Conservation (phyloP, 2,329 filamentous ascomycete species). For the Plenodomus lindquistii region DNA sequence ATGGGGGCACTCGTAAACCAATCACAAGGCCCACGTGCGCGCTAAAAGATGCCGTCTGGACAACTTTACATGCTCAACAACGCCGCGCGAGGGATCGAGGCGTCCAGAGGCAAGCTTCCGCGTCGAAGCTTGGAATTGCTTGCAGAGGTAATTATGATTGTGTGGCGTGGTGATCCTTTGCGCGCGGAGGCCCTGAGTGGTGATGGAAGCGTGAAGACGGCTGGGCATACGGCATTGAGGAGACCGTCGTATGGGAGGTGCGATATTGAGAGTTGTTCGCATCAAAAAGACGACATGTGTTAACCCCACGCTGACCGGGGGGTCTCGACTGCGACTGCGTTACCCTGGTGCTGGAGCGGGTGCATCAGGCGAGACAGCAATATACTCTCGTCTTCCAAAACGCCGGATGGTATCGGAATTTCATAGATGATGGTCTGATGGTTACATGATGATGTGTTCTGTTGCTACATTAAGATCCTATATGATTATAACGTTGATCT, state of each 20-base stretch:
- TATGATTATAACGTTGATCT: no score
- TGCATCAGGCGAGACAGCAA: background rate
- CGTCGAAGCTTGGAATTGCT: background rate
- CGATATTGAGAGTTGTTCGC: background rate
- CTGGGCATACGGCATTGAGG: background rate
- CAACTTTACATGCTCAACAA: background rate
- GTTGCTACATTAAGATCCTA: no score
- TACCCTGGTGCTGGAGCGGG: background rate
- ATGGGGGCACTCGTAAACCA: background rate
- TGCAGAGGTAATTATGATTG: background rate
- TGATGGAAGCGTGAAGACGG: background rate
- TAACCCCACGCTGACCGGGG: background rate
- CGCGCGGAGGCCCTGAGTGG: no score
- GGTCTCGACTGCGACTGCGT: background rate
- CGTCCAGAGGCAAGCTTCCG: background rate
- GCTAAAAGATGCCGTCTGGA: background rate
- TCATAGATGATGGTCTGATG: no score
- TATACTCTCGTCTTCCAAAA: no score
- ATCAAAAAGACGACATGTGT: background rate
- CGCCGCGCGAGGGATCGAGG: background rate
- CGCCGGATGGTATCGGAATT: no score
- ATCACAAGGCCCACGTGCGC: constrained; percentile 6
- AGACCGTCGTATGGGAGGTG: background rate
- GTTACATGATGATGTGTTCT: no score
- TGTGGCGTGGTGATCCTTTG: background rate